These are phyloP conservation scores for Rhododendron molle DNA, from an alignment of 148 eudicot species.

Conservation along the genomic window DNA sequence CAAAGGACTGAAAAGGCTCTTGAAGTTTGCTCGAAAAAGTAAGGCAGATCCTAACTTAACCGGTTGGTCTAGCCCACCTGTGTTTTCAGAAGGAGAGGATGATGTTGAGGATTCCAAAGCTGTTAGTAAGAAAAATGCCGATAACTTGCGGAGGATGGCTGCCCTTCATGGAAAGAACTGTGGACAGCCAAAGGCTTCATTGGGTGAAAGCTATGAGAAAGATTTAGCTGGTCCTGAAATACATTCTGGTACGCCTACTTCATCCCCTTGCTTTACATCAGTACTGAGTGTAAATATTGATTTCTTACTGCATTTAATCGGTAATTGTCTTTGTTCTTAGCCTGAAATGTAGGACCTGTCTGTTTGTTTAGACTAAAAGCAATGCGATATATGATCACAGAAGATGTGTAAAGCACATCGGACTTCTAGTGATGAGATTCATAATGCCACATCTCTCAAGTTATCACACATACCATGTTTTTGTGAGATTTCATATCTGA, in stretches of 20 bases:
- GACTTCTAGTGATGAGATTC: background rate
- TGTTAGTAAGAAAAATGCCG: constrained; percentile 51
- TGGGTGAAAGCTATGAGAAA: constrained; percentile 23
- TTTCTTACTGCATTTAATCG: background rate
- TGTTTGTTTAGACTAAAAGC: background rate
- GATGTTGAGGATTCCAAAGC: constrained; percentile 62
- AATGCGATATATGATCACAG: background rate
- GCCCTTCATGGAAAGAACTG: constrained; percentile 54
- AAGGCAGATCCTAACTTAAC: constrained; percentile 59
- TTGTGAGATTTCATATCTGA: background rate
- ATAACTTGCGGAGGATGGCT: constrained; percentile 57
- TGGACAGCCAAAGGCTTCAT: constrained; percentile 42
- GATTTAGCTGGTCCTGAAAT: constrained; percentile 41
- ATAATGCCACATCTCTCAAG: background rate
- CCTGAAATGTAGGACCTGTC: background rate
- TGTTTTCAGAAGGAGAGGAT: constrained; percentile 84
- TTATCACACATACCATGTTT: background rate
- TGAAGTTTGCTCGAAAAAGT: constrained; percentile 85
- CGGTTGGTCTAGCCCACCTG: constrained; percentile 72
- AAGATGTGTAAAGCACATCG: background rate
- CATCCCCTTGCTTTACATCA: background rate
- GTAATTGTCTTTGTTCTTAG: background rate
- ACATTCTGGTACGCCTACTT: constrained; percentile 36
- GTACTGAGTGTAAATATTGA: background rate
- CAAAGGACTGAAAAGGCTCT: constrained; percentile 87